These are phyloP conservation scores for Tulasnella sp. DNA, from an alignment of 768 basidiomycete species.

Conservation along the genomic window DNA sequence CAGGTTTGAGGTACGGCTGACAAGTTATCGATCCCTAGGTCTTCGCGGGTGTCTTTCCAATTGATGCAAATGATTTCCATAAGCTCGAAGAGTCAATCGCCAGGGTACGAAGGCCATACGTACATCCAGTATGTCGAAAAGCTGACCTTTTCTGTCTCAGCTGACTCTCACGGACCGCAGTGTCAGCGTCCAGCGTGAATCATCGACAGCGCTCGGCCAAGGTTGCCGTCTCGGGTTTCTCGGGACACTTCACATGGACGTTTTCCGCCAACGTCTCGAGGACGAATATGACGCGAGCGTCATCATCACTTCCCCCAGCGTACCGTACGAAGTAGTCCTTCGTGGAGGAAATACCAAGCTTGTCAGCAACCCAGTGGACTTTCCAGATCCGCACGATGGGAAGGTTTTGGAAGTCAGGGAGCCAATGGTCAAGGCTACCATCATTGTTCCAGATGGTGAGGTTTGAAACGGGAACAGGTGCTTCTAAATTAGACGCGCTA, in stretches of 20 bases:
- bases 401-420: constrained; percentile 75
- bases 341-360: constrained; percentile 40
- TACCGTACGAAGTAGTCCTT: constrained; percentile 81
- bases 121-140: constrained; percentile 7
- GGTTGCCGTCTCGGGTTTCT: constrained; percentile 92
- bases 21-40: constrained; percentile 41
- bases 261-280: constrained; percentile 89
- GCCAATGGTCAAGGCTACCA: constrained; percentile 85
- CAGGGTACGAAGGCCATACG: constrained; percentile 42
- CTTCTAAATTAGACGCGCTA: not conserved
- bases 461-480: too few relatives aligned
- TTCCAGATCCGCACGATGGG: constrained; percentile 70
- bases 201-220: constrained; percentile 88
- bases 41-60: constrained; percentile 88
- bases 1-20: not conserved
- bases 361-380: constrained; percentile 91
- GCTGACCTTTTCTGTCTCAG: constrained; percentile 29
- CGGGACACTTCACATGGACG: constrained; percentile 93
- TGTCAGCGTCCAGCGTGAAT: constrained; percentile 84
- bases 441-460: constrained; percentile 88
- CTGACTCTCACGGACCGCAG: constrained; percentile 79
- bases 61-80: constrained; percentile 81
- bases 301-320: constrained; percentile 91
- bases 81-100: constrained; percentile 95
- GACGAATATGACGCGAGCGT: constrained; percentile 94